Conservation (phyloP, 306 rosid species). For the Hylodesmum podocarpum region DNA sequence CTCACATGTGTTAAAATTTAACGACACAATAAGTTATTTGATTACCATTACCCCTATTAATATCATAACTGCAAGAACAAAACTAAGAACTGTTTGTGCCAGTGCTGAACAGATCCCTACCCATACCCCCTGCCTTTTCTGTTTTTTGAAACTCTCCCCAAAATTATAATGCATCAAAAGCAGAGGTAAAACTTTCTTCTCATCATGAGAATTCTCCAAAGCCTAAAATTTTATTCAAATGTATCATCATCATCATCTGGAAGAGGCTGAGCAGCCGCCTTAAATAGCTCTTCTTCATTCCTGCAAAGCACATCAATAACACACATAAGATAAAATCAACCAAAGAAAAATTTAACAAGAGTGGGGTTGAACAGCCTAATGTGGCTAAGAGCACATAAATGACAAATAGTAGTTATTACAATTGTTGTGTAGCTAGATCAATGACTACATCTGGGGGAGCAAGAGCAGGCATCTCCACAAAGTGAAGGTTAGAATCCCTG, state of each 20-base stretch:
- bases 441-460: slow-evolving; percentile 77
- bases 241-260: slow-evolving; percentile 68
- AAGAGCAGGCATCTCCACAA: slow-evolving; percentile 81
- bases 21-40: not conserved
- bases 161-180: not conserved
- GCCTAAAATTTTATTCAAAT: slow-evolving; percentile 33
- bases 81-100: not conserved
- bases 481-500: slow-evolving; percentile 66
- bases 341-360: not conserved
- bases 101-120: not conserved
- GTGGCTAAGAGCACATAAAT: not conserved
- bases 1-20: not conserved
- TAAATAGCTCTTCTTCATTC: slow-evolving; percentile 57
- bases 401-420: slow-evolving; percentile 28
- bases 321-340: not conserved
- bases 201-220: not conserved
- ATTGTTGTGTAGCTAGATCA: slow-evolving; percentile 58
- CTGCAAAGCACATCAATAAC: slow-evolving; percentile 32
- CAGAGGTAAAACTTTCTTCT: not conserved
- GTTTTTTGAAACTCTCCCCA: slow-evolving; percentile 2
- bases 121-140: slow-evolving; percentile 11
- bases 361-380: not conserved
- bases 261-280: slow-evolving; percentile 66
- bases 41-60: not conserved
- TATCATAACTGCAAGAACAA: not conserved